A percentile compares a stretch with the other conserved stretches of the same genome.
Conservation (phyloP, 2,329 filamentous ascomycete genomes). For the Penicillium sp. region DNA sequence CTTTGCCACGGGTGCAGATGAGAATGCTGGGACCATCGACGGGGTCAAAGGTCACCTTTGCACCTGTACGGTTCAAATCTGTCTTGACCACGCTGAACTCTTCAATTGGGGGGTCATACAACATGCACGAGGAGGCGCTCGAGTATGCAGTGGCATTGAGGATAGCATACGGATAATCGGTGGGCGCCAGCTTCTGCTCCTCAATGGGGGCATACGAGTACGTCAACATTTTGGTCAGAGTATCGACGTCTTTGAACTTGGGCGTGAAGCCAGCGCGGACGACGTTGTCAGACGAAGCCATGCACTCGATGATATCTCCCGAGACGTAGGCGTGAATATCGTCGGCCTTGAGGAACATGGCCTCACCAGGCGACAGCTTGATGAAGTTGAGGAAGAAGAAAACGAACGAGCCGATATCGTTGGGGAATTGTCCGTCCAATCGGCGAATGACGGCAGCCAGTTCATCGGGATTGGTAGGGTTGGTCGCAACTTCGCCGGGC, state of each 20-base stretch:
- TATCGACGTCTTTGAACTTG: constrained; percentile 96
- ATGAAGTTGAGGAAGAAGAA: constrained; percentile 98
- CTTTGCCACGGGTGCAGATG: constrained; percentile 82
- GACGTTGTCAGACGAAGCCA: constrained; percentile 98
- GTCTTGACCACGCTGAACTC: constrained; percentile 91
- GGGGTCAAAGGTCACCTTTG: constrained; percentile 85
- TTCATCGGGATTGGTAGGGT: constrained; percentile 52
- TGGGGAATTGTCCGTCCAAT: constrained; percentile 80
- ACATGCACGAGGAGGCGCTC: constrained; percentile 67
- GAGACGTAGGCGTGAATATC: constrained; percentile 89
- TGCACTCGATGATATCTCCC: constrained; percentile 93
- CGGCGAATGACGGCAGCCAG: constrained; percentile 76
- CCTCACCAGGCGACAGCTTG: constrained; percentile 82
- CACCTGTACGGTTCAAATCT: constrained; percentile 66
- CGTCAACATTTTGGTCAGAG: constrained; percentile 85
- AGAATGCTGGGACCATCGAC: constrained; percentile 88
- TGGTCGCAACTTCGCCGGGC: constrained; percentile 35
- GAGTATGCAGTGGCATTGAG: constrained; percentile 82
- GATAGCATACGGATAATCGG: constrained; percentile 81
- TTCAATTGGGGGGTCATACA: constrained; percentile 96
- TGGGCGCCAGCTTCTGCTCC: constrained; percentile 88
- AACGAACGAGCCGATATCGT: constrained; percentile 90
- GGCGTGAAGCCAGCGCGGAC: constrained; percentile 96
- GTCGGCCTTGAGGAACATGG: constrained; percentile 92
- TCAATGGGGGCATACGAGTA: constrained; percentile 94